Evolutionary conservation across 768 basidiomycete genomes (phyloP).

Genomic region (Xanthoconium purpureum): DNA sequence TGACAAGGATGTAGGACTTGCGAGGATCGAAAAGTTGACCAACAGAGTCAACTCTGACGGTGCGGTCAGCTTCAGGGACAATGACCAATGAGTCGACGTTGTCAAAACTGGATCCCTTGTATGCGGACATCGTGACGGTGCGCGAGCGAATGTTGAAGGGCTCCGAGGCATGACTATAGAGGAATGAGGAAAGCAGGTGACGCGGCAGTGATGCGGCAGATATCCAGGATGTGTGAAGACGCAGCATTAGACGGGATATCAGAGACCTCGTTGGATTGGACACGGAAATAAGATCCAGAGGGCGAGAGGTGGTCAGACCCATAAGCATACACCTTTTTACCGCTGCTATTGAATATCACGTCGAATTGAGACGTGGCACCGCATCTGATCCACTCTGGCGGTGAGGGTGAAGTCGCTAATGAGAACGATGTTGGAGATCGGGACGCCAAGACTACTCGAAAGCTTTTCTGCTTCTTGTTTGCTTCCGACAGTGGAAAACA

Average conservation of each 20-base stretch:
- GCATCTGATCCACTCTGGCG: conserved; percentile 11
- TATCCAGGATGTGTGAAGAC: conserved; percentile 19
- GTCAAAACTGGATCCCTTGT: background rate
- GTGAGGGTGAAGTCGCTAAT: conserved; percentile 13
- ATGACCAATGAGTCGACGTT: conserved; percentile 17
- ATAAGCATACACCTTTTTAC: conserved; percentile 12
- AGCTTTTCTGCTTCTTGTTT: conserved; percentile 13
- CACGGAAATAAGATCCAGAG: conserved; percentile 26
- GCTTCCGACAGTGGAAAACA: conserved; percentile 22
- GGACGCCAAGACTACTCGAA: conserved; percentile 11
- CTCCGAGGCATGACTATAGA: conserved; percentile 17
- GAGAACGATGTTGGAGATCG: conserved; percentile 7
- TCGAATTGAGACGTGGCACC: conserved; percentile 18
- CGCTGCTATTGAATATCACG: conserved; percentile 24
- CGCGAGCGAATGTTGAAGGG: conserved; percentile 13
- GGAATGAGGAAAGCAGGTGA: conserved; percentile 21
- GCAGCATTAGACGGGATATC: conserved; percentile 18
- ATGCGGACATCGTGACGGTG: conserved; percentile 9
- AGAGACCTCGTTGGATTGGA: conserved; percentile 14
- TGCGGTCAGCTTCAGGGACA: conserved; percentile 6
- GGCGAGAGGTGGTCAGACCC: conserved; percentile 21
- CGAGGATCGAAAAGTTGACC: conserved; percentile 31
- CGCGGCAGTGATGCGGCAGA: conserved; percentile 18
- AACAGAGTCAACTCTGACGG: conserved; percentile 22
- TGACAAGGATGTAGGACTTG: conserved; percentile 22